These are phyloP conservation scores for Tulasnella sp. DNA, from an alignment of 768 basidiomycete genomes.

Conservation along the genomic window DNA sequence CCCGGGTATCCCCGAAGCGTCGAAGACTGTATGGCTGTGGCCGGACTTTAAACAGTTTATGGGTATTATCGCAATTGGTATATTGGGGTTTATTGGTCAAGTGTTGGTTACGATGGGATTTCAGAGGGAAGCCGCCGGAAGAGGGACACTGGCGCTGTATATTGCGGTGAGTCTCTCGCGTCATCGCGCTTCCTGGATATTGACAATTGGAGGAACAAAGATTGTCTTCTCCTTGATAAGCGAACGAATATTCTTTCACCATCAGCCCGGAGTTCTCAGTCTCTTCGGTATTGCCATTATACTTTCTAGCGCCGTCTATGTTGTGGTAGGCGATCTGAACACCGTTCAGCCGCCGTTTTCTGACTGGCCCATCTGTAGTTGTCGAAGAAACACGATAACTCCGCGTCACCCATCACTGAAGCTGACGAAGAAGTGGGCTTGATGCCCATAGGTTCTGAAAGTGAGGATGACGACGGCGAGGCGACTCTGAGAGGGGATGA, in stretches of 20 bases:
- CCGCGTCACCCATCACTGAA: not conserved
- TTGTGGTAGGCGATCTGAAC: not conserved
- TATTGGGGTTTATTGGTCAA: constrained; percentile 21
- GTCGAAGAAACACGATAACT: not conserved
- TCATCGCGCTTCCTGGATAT: not conserved
- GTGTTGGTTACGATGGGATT: constrained; percentile 14
- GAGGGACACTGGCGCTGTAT: constrained; percentile 21
- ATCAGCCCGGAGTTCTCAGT: not conserved
- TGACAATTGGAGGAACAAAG: not conserved
- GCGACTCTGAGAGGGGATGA: not conserved
- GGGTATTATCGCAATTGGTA: constrained; percentile 14
- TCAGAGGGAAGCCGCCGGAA: constrained; percentile 18
- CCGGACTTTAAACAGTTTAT: not conserved
- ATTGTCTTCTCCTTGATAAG: constrained; percentile 21
- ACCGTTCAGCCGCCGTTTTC: not conserved
- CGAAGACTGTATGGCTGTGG: constrained; percentile 14
- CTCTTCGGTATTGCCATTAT: constrained; percentile 15
- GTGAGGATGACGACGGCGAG: constrained; percentile 4
- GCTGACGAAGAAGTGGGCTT: constrained; percentile 21
- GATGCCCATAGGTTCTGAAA: constrained; percentile 2
- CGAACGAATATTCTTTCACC: constrained; percentile 15
- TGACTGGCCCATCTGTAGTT: not conserved
- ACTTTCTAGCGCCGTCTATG: constrained; percentile 9
- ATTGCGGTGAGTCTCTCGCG: not conserved
- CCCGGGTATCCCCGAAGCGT: not conserved